Base-by-base conservation (phyloP, 805 yeast species). In the Jamesozyma gamospora region DNA sequence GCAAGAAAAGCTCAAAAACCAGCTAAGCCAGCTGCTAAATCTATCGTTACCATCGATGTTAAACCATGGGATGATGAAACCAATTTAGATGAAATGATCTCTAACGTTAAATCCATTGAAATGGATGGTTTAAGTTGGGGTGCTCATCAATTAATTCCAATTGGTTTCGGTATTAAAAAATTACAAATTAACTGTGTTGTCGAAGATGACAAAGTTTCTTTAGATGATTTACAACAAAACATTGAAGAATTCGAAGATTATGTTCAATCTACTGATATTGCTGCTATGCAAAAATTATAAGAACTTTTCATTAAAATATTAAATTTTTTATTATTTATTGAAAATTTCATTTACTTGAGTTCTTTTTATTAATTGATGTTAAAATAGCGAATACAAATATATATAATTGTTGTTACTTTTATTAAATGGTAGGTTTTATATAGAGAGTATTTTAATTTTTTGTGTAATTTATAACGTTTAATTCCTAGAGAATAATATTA, bases 21-120 rank as follows among this genome's bases (percentile, higher is more conserved):
- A 66, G 86, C 97, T 61, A 87, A 87, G 79, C 87, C 97, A 62
- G 96, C 95, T 70, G 96, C 98, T 64, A 92, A 92, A 77, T 85
- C 96, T 47, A 72, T 87, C 55, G 95, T 92, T 63, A 90, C 99
- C 62, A 64, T 92, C 60, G 98, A 92, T 60, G 94, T 92, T 59
- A 92, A 92, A 81, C 97, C 96, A 73, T 92, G 99, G 99, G 98
- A 92, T 71, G 98, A 92, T 64, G 97, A 92, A 77, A 92, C 99
- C 57, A 81, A 90, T 65, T 75, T 92, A 65, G 94, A 92, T 49
- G 81, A 80, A 69, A 65, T 92, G 72, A 69, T 85, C 56, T 88
- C 82, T 49, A 77, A 78, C 70, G 96, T 87, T 63, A 88, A 86
- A 78, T 63, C 75, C 56, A 69, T 90, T 58, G 84, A 78, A 66